phyloP scores from a whole-genome alignment of 148 eudicot genomes.

The Silene uniflora region DNA sequence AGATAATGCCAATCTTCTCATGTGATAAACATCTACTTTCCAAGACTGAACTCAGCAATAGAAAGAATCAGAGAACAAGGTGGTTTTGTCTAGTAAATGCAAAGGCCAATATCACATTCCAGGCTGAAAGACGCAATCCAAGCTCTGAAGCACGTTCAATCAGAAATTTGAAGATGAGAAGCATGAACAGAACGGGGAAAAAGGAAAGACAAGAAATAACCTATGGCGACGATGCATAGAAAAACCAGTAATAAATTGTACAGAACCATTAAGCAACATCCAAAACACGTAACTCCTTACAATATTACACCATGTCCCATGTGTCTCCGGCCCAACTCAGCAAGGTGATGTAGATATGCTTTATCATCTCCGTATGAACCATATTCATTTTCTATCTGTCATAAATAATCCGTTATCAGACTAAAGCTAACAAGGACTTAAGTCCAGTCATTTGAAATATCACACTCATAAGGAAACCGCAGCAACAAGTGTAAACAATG shows the following conservation, averaged over 20 bases:
- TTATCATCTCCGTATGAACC: conserved; percentile 93
- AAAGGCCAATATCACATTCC: neutral
- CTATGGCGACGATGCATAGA: neutral
- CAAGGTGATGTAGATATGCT: conserved; percentile 72
- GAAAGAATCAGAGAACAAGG: neutral
- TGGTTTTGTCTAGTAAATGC: neutral
- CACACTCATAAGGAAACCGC: too few species aligned
- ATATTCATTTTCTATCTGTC: conserved; percentile 92
- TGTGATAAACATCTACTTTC: too few species aligned
- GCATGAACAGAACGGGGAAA: too few species aligned
- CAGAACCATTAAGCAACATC: neutral
- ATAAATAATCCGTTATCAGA: conserved; percentile 24
- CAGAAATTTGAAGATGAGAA: neutral
- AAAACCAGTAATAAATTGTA: neutral
- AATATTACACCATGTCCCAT: conserved; percentile 64
- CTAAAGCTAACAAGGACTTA: neutral
- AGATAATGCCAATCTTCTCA: neutral
- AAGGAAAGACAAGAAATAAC: too few species aligned
- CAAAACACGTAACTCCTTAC: conserved; percentile 42
- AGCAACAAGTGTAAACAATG: neutral
- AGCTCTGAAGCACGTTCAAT: neutral
- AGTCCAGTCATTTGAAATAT: too few species aligned
- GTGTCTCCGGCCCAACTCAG: conserved; percentile 57
- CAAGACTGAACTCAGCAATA: too few species aligned
- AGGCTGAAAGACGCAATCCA: neutral